Conservation (phyloP, 2,329 filamentous ascomycete species). For the Botrytis galanthina region DNA sequence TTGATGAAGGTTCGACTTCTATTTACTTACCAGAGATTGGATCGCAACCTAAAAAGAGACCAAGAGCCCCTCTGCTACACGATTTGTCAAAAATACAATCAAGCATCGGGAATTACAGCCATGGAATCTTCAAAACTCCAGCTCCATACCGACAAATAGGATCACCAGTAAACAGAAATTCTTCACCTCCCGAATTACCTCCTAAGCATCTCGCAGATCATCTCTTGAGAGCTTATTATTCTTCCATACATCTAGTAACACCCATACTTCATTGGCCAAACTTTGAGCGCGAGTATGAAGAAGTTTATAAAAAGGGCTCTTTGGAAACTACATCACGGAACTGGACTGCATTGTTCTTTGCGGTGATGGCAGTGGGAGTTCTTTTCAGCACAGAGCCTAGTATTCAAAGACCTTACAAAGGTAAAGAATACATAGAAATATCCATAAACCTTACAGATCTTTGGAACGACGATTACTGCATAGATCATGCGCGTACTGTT, state of each 20-base stretch:
- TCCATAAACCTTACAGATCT: constrained; percentile 71
- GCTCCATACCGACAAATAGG: constrained; percentile 60
- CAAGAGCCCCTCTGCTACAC: constrained; percentile 58
- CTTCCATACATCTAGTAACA: constrained; percentile 73
- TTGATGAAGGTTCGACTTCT: constrained; percentile 39
- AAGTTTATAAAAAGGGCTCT: constrained; percentile 66
- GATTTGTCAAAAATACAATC: constrained; percentile 70
- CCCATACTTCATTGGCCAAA: constrained; percentile 87
- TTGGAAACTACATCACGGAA: constrained; percentile 60
- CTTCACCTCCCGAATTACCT: constrained; percentile 64
- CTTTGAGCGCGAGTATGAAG: constrained; percentile 73
- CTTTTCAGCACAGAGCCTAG: constrained; percentile 63
- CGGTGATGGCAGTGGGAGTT: constrained; percentile 77
- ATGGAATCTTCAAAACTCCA: constrained; percentile 77
- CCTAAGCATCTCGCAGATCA: constrained; percentile 67
- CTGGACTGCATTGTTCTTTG: constrained; percentile 79
- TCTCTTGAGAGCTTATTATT: constrained; percentile 72
- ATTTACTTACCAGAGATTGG: constrained; percentile 64
- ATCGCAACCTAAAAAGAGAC: constrained; percentile 62
- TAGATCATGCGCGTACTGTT: constrained; percentile 72
- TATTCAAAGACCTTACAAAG: constrained; percentile 54
- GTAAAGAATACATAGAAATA: constrained; percentile 67
- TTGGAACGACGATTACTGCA: constrained; percentile 73
- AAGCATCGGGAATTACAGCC: constrained; percentile 71
- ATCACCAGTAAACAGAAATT: constrained; percentile 49